These are phyloP conservation scores for Fraxinus quadrangulata DNA, from an alignment of 257 asterid species.

Conservation along the genomic window DNA sequence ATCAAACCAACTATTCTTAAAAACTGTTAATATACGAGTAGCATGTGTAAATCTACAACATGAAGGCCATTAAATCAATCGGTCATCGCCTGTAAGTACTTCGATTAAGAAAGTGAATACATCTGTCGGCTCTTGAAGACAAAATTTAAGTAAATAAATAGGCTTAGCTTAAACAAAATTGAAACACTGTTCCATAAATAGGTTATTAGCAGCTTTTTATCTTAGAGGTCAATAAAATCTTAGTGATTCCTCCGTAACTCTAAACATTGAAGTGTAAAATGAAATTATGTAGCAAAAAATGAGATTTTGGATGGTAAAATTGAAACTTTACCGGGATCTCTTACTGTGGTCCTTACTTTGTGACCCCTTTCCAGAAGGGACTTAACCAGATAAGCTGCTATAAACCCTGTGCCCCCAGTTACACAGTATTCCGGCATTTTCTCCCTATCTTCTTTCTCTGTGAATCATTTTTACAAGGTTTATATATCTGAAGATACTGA, in stretches of 20 bases:
- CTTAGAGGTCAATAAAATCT: neutral
- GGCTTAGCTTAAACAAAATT: neutral
- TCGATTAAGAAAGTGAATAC: too few relatives aligned
- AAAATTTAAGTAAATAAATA: neutral
- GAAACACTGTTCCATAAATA: neutral
- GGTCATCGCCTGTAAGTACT: too few relatives aligned
- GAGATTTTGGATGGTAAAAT: neutral
- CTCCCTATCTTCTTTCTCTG: constrained; percentile 13
- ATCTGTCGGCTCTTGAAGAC: neutral
- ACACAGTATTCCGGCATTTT: constrained; percentile 74
- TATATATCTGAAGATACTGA: neutral
- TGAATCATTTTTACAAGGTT: neutral
- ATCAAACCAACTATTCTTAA: neutral
- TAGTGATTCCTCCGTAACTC: neutral
- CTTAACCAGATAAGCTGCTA: constrained; percentile 77
- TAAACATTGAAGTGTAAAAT: neutral
- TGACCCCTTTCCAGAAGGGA: constrained; percentile 70
- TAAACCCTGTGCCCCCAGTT: constrained; percentile 89
- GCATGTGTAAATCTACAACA: neutral
- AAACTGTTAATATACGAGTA: neutral
- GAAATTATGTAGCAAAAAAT: neutral
- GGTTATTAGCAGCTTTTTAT: neutral
- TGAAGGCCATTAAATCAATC: too few relatives aligned
- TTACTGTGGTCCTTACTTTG: constrained; percentile 64
- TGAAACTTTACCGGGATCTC: constrained; percentile 68